phyloP scores from a whole-genome alignment of 2,329 filamentous ascomycete species.

The Apiospora koreana region DNA sequence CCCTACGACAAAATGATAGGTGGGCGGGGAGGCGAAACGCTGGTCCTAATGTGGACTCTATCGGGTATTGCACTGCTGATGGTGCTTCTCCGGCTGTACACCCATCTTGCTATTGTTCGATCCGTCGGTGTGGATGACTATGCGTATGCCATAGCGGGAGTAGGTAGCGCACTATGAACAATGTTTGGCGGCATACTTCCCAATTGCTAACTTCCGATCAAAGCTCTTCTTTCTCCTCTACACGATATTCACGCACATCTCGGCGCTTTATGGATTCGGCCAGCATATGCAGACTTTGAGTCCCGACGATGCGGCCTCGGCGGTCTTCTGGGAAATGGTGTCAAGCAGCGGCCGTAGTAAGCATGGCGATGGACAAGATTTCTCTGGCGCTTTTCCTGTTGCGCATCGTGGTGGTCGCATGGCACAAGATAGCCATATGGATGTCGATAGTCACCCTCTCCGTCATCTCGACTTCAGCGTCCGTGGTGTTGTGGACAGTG shows the following conservation, averaged over 20 bases:
- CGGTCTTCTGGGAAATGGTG: conserved; percentile 15
- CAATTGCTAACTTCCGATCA: neutral
- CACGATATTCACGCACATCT: conserved; percentile 12
- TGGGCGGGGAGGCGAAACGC: neutral
- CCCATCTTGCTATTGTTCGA: conserved; percentile 9
- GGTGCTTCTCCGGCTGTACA: conserved; percentile 15
- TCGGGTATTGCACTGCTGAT: conserved; percentile 12
- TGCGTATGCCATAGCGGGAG: conserved; percentile 12
- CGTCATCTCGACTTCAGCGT: conserved; percentile 5
- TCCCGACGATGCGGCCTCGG: neutral
- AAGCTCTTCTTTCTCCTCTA: conserved; percentile 16
- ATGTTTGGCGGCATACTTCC: neutral
- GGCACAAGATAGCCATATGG: conserved; percentile 19
- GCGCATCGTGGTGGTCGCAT: conserved; percentile 13
- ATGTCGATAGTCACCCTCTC: conserved; percentile 11
- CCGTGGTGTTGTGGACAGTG: conserved; percentile 18
- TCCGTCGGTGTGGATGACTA: conserved; percentile 15
- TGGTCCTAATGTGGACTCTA: conserved; percentile 16
- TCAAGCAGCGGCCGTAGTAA: neutral
- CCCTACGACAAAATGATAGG: neutral
- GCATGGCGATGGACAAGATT: conserved; percentile 16
- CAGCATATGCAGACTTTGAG: conserved; percentile 11
- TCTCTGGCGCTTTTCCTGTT: conserved; percentile 18
- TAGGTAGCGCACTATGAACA: neutral
- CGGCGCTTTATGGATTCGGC: conserved; percentile 16